These are phyloP conservation scores for Cyberlindnera japonica DNA, from an alignment of 805 yeast species.

Conservation along the genomic window DNA sequence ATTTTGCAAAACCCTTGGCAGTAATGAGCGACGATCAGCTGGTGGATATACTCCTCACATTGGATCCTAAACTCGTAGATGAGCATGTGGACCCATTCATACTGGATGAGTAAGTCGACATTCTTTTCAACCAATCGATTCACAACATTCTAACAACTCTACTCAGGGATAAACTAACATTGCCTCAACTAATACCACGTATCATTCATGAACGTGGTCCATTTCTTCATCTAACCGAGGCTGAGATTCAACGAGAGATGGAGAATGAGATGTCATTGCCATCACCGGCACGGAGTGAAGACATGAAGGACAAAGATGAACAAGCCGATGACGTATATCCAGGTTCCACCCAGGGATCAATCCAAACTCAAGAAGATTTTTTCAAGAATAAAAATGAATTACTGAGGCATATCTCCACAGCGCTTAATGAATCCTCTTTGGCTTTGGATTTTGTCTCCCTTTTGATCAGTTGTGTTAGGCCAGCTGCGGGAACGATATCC, in stretches of 20 bases:
- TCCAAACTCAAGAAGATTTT: constrained; percentile 41
- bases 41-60: constrained; percentile 16
- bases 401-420: constrained; percentile 50
- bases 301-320: constrained; percentile 4
- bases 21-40: constrained; percentile 15
- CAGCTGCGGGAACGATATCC: constrained; percentile 81
- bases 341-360: constrained; percentile 20
- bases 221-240: constrained; percentile 55
- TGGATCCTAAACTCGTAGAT: constrained; percentile 24
- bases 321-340: constrained; percentile 17
- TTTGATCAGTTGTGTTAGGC: constrained; percentile 73
- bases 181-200: constrained; percentile 55
- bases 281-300: constrained; percentile 12
- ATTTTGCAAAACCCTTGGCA: neutral
- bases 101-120: constrained; percentile 25
- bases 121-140: neutral
- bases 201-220: constrained; percentile 56
- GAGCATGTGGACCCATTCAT: constrained; percentile 26
- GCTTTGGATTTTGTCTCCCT: constrained; percentile 85
- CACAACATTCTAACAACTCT: neutral
- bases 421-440: constrained; percentile 84
- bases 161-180: constrained; percentile 34
- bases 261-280: constrained; percentile 14
- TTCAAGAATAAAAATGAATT: constrained; percentile 50
- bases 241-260: constrained; percentile 30